A percentile compares a stretch with the other conserved stretches of the same genome.
Conservation (phyloP, 2,329 filamentous ascomycete genomes). For the Colletotrichum coccodes region DNA sequence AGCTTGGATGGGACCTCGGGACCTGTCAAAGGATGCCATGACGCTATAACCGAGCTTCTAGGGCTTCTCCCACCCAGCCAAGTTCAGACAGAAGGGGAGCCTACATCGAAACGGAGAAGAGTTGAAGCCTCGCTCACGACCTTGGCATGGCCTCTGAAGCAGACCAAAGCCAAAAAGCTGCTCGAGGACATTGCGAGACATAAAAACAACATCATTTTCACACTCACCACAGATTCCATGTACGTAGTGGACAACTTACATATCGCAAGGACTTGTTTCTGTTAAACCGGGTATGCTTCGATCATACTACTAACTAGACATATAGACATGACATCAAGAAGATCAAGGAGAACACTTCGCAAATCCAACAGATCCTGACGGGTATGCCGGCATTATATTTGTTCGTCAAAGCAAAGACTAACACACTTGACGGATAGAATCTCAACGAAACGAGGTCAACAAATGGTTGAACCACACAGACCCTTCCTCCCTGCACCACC, state of each 20-base stretch:
- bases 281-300: too few relatives aligned
- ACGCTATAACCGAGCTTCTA: not conserved
- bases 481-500: not conserved
- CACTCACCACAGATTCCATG: not conserved
- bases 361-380: not conserved
- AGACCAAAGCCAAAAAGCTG: not conserved
- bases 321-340: not conserved
- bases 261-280: too few relatives aligned
- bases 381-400: not conserved
- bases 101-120: not conserved
- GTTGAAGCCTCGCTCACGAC: not conserved
- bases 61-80: not conserved
- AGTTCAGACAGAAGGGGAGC: rapidly evolving
- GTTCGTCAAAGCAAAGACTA: too few relatives aligned
- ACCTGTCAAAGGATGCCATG: not conserved
- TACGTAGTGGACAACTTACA: not conserved
- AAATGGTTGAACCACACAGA: not conserved
- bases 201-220: not conserved
- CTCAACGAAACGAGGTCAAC: not conserved
- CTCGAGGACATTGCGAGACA: not conserved
- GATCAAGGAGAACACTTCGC: not conserved
- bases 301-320: not conserved
- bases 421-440: not conserved
- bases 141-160: not conserved
- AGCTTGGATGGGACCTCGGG: not conserved